These are phyloP conservation scores for Tricholoma furcatifolium DNA, from an alignment of 768 basidiomycete genomes.

Conservation along the genomic window DNA sequence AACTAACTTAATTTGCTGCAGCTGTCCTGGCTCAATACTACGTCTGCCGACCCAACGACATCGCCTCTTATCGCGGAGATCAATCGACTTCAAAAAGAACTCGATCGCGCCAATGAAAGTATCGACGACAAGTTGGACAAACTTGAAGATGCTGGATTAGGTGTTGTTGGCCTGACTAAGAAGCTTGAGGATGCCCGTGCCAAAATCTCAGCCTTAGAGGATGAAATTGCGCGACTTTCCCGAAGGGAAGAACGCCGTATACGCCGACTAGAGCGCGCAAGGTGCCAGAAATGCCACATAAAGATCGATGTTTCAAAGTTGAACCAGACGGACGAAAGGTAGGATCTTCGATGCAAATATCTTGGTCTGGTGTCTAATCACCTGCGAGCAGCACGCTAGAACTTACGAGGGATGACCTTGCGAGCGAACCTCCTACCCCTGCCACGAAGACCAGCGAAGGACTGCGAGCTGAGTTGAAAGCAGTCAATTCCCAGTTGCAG, in stretches of 20 bases:
- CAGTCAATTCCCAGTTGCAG: conserved; percentile 62
- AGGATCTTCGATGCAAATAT: conserved; percentile 4
- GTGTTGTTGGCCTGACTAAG: conserved; percentile 66
- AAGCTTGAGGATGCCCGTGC: conserved; percentile 71
- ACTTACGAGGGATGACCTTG: conserved; percentile 42
- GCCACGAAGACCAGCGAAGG: conserved; percentile 67
- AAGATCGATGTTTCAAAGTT: conserved; percentile 54
- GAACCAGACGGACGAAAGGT: conserved; percentile 64
- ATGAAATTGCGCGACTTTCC: conserved; percentile 62
- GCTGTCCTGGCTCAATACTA: conserved; percentile 75
- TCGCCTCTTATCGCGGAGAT: conserved; percentile 74
- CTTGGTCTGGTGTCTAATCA: background rate
- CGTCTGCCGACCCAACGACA: conserved; percentile 51
- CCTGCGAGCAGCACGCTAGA: conserved; percentile 48
- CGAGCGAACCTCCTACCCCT: conserved; percentile 63
- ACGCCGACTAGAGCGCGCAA: conserved; percentile 55
- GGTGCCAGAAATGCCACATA: conserved; percentile 68
- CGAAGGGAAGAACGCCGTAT: conserved; percentile 70
- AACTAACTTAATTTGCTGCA: conserved; percentile 22
- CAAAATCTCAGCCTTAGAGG: conserved; percentile 56
- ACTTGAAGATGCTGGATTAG: conserved; percentile 78
- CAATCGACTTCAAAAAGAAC: conserved; percentile 67
- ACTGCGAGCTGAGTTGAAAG: conserved; percentile 55
- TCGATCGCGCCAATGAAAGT: conserved; percentile 77
- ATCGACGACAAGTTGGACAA: conserved; percentile 89